phyloP scores from a whole-genome alignment of 1,284 basidiomycete species.

The Anthracocystis panici-leucophaei region DNA sequence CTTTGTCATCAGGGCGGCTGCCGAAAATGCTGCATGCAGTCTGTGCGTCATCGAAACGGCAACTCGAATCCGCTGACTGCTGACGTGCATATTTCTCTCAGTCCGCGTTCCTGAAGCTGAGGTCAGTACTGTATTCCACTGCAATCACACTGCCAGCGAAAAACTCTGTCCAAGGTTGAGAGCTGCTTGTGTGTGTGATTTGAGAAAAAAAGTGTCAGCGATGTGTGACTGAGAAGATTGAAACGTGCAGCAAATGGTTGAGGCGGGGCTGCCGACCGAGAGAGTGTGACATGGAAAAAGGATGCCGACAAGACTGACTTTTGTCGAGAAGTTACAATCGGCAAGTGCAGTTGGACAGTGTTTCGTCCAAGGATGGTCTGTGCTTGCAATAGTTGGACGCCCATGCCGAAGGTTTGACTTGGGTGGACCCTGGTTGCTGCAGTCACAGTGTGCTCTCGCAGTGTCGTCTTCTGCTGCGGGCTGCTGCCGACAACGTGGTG shows the following conservation, averaged over 20 bases:
- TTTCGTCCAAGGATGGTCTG: constrained; percentile 2
- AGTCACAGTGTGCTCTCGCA: not conserved
- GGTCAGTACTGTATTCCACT: too few relatives aligned
- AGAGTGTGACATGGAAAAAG: not conserved
- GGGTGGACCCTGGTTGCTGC: not conserved
- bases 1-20: too few relatives aligned
- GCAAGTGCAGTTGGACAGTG: constrained; percentile 11
- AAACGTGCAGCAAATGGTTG: too few relatives aligned
- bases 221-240: too few relatives aligned
- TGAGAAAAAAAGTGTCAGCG: too few relatives aligned
- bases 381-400: not conserved
- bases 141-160: too few relatives aligned
- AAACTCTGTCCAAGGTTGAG: too few relatives aligned
- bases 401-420: too few relatives aligned
- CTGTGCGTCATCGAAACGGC: constrained; percentile 4
- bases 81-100: too few relatives aligned
- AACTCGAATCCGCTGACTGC: not conserved
- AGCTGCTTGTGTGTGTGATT: too few relatives aligned
- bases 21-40: not conserved
- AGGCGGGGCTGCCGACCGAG: too few relatives aligned
- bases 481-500: not conserved
- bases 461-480: not conserved
- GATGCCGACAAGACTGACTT: not conserved
- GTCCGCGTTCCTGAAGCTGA: too few relatives aligned
- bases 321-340: not conserved